Evolutionary conservation across 2,329 filamentous ascomycete species (phyloP).

Genomic region (Microdochium nivale): DNA sequence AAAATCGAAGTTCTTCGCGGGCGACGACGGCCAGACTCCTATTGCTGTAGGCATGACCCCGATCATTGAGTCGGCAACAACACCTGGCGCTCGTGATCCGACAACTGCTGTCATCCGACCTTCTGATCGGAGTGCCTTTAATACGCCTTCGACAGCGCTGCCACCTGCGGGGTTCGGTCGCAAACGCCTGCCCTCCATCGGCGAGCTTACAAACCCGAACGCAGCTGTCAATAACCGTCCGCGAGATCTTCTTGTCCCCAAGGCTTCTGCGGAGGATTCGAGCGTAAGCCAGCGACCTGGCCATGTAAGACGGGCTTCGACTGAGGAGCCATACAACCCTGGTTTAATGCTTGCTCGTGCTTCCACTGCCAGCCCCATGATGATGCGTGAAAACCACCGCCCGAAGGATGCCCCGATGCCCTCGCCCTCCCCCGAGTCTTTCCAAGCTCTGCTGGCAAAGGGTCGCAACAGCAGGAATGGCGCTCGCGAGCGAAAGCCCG

Average conservation of each 20-base stretch:
- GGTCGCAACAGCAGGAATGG: constrained; percentile 54
- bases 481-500: constrained; percentile 71
- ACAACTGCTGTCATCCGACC: constrained; percentile 61
- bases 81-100: constrained; percentile 58
- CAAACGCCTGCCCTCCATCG: constrained; percentile 68
- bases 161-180: constrained; percentile 53
- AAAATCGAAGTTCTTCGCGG: constrained; percentile 56
- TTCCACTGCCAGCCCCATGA: constrained; percentile 59
- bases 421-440: constrained; percentile 58
- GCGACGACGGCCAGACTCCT: constrained; percentile 57
- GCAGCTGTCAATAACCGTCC: constrained; percentile 25
- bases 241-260: constrained; percentile 19
- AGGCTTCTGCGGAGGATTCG: constrained; percentile 14
- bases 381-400: constrained; percentile 41
- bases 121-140: constrained; percentile 58
- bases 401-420: constrained; percentile 49
- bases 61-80: constrained; percentile 71
- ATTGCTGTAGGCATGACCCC: constrained; percentile 80
- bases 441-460: constrained; percentile 53
- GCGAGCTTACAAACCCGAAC: constrained; percentile 50
- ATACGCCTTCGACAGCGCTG: constrained; percentile 59
- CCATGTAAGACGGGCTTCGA: constrained; percentile 26
- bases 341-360: constrained; percentile 51
- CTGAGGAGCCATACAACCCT: constrained; percentile 31
- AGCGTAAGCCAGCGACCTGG: constrained; percentile 15